phyloP scores from a whole-genome alignment of 345 rosid genomes.

The Bruguiera gymnorhiza region DNA sequence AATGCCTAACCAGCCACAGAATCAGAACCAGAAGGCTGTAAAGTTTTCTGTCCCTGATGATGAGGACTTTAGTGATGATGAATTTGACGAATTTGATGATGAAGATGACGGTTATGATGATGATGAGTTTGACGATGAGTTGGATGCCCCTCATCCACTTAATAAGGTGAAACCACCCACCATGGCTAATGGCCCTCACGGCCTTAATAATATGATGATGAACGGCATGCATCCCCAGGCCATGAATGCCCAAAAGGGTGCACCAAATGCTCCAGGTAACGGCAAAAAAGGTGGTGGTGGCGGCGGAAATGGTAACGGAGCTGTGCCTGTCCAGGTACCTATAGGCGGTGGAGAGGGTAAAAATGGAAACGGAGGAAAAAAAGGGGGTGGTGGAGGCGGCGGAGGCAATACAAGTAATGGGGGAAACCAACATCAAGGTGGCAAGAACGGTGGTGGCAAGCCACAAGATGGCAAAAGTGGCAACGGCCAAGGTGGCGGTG shows the following conservation, averaged over 20 bases:
- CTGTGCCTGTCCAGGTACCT: constrained; percentile 29
- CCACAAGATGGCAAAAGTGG: constrained; percentile 12
- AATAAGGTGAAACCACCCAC: constrained; percentile 54
- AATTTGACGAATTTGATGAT: constrained; percentile 41
- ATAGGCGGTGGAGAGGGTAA: constrained; percentile 37
- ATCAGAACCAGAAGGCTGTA: constrained; percentile 49
- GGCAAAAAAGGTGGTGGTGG: constrained; percentile 27
- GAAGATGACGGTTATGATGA: constrained; percentile 40
- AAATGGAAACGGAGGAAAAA: neutral
- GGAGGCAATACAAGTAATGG: constrained; percentile 42
- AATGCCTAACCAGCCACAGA: constrained; percentile 39
- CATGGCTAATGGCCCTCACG: constrained; percentile 43
- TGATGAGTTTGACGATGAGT: constrained; percentile 33
- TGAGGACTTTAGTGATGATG: constrained; percentile 49
- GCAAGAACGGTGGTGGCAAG: constrained; percentile 40
- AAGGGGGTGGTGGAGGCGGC: constrained; percentile 36
- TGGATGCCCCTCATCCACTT: constrained; percentile 44
- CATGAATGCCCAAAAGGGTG: constrained; percentile 48
- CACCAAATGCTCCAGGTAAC: constrained; percentile 22
- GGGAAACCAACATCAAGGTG: constrained; percentile 25
- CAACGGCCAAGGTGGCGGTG: constrained; percentile 38
- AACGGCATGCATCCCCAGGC: constrained; percentile 50
- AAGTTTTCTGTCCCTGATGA: constrained; percentile 46
- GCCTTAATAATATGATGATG: constrained; percentile 54
- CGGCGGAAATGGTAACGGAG: constrained; percentile 36